These are phyloP conservation scores for Auricularia sp. DNA, from an alignment of 768 basidiomycete species.

Conservation along the genomic window DNA sequence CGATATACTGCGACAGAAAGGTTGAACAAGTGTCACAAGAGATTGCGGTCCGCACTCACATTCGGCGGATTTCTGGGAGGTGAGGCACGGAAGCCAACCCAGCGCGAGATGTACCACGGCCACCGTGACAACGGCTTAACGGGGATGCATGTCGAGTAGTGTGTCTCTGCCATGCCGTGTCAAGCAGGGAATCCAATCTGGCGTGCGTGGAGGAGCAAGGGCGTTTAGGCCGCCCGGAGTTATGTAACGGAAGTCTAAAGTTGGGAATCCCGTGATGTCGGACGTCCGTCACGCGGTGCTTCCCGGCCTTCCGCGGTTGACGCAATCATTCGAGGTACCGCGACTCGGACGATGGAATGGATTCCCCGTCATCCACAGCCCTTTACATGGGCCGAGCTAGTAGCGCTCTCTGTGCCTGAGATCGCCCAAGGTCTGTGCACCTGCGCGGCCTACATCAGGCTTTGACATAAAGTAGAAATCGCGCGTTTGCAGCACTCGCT, in stretches of 20 bases:
- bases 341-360: conserved; percentile 6
- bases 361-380: conserved; percentile 60
- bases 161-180: no score
- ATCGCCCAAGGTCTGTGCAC: conserved; percentile 55
- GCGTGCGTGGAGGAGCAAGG: no score
- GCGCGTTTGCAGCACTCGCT: conserved; percentile 65
- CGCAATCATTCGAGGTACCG: background rate
- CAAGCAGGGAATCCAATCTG: no score
- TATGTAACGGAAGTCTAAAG: no score
- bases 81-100: conserved; percentile 36
- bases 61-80: conserved; percentile 23
- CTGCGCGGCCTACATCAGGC: background rate
- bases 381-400: conserved; percentile 58
- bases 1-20: conserved; percentile 15
- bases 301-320: background rate
- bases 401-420: conserved; percentile 50
- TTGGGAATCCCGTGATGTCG: background rate
- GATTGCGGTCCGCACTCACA: background rate
- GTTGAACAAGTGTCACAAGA: background rate
- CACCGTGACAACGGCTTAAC: conserved; percentile 19
- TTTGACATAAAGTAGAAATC: conserved; percentile 43
- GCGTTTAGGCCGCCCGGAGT: no score
- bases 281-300: background rate
- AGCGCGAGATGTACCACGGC: conserved; percentile 30
- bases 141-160: no score